Conservation (phyloP, 2,329 filamentous ascomycete genomes). For the Cladosporium sp. region DNA sequence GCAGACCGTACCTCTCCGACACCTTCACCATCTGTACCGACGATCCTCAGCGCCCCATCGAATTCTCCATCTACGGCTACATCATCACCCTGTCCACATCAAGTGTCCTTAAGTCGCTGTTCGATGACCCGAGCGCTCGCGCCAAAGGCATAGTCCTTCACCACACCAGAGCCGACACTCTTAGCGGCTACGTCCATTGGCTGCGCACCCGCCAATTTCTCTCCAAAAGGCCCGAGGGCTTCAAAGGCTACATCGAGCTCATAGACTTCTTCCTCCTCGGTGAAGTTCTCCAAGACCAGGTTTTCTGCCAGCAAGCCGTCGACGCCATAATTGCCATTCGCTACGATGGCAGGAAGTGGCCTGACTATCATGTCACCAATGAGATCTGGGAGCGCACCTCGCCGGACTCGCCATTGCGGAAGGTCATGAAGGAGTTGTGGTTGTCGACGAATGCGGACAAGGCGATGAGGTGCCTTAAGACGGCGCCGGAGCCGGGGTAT, state of each 20-base stretch:
- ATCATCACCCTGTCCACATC: background rate
- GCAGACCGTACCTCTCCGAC: background rate
- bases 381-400: background rate
- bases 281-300: background rate
- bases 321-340: background rate
- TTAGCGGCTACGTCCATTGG: background rate
- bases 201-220: background rate
- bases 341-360: too few relatives aligned
- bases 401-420: background rate
- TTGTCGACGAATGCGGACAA: background rate
- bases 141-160: background rate
- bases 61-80: background rate
- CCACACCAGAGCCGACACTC: background rate
- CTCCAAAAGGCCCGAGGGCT: background rate
- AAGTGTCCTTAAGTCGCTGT: background rate
- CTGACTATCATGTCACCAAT: too few relatives aligned
- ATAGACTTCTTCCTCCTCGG: conserved; percentile 1
- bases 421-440: background rate
- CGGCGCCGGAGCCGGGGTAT: background rate
- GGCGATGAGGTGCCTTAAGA: background rate
- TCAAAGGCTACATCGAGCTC: background rate
- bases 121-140: background rate
- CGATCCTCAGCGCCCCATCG: background rate
- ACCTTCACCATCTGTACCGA: conserved; percentile 1
- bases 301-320: conserved; percentile 2